Conservation (phyloP, 2,329 filamentous ascomycete species). For the Fusarium bactridioides region DNA sequence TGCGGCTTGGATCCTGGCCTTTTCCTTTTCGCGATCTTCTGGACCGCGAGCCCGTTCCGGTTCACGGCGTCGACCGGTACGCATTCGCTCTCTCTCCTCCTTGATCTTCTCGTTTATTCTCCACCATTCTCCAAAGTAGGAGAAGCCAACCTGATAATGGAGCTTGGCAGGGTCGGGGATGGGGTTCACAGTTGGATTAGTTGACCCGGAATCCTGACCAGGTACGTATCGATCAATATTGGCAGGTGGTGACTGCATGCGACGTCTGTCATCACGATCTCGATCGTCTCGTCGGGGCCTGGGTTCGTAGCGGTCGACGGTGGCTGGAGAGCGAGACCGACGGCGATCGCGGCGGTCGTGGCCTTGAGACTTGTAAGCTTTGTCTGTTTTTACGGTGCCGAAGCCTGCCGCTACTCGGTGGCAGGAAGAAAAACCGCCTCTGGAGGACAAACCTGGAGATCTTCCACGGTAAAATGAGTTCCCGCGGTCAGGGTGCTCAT, state of each 20-base stretch:
- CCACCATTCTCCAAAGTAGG: conserved; percentile 89
- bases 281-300: conserved; percentile 73
- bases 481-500: conserved; percentile 54
- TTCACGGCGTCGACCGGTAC: conserved; percentile 73
- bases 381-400: background rate
- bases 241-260: conserved; percentile 67
- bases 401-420: background rate
- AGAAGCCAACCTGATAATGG: conserved; percentile 84
- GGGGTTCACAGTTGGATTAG: conserved; percentile 64
- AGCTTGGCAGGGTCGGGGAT: conserved; percentile 76
- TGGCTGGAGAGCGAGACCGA: conserved; percentile 73
- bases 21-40: conserved; percentile 81
- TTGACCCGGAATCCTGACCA: conserved; percentile 66
- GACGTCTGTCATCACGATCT: conserved; percentile 68
- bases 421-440: background rate
- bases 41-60: conserved; percentile 69
- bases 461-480: conserved; percentile 72
- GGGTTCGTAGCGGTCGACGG: conserved; percentile 81
- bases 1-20: conserved; percentile 76
- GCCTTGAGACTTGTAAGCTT: conserved; percentile 48
- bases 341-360: conserved; percentile 68
- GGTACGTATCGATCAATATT: conserved; percentile 89
- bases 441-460: conserved; percentile 70
- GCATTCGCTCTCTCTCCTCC: conserved; percentile 77
- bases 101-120: conserved; percentile 82